A percentile compares a stretch with the other conserved stretches of the same genome.
Conservation (phyloP, 176 grass and related monocot species). For the Triticum timopheevii region DNA sequence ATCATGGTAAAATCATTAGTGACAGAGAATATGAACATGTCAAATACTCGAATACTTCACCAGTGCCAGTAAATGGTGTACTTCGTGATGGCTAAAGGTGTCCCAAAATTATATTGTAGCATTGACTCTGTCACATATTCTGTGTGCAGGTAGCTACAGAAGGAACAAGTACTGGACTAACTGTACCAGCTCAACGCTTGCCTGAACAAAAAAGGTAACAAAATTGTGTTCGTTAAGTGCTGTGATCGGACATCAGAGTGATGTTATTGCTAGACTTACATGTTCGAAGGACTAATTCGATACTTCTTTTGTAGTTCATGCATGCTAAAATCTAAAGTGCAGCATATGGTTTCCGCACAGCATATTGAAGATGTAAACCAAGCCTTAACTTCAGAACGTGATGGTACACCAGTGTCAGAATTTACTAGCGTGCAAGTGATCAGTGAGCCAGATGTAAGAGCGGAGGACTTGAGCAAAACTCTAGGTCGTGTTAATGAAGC, state of each 20-base stretch:
- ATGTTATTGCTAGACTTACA: neutral
- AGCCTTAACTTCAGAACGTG: conserved; percentile 16
- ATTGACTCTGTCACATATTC: neutral
- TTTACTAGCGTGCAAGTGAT: conserved; percentile 26
- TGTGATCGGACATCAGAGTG: neutral
- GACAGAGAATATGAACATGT: neutral
- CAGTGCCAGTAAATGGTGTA: neutral
- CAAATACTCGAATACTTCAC: neutral
- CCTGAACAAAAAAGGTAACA: conserved; percentile 41
- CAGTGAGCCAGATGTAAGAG: conserved; percentile 17
- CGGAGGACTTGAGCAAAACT: conserved; percentile 30
- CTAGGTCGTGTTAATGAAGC: neutral
- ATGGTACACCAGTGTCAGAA: conserved; percentile 32
- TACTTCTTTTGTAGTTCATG: conserved; percentile 37
- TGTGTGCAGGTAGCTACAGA: conserved; percentile 32
- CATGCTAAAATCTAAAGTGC: conserved; percentile 30
- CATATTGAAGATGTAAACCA: conserved; percentile 33
- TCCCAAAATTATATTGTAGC: neutral
- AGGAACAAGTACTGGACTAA: conserved; percentile 20
- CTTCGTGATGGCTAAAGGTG: neutral
- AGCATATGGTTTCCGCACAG: conserved; percentile 31
- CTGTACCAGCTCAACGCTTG: neutral
- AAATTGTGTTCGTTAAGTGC: neutral
- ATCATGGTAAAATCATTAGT: neutral
- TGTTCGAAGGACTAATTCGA: conserved; percentile 3